Percentiles rank a stretch among this genome's conserved stretches.
These are phyloP conservation scores for Teratosphaeria destructans DNA, from an alignment of 2,329 filamentous ascomycete genomes.

Conservation along the genomic window DNA sequence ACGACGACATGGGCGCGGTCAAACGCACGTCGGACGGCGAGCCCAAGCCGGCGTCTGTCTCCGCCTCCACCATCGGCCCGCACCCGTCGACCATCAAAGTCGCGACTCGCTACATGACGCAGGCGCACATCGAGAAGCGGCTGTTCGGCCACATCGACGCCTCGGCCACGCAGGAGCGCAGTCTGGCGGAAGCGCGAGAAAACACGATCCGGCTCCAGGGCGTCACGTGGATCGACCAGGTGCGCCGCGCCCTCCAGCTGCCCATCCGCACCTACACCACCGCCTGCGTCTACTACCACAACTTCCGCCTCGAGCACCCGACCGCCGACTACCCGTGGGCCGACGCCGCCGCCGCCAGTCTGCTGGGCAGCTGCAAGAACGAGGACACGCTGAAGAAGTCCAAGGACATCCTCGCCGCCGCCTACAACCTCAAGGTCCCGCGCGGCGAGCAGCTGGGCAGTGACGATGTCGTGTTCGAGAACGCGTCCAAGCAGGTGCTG, in stretches of 20 bases:
- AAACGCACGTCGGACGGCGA: conserved; percentile 25
- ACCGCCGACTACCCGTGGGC: conserved; percentile 71
- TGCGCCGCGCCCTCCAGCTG: conserved; percentile 69
- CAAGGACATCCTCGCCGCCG: conserved; percentile 79
- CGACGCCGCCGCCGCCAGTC: conserved; percentile 76
- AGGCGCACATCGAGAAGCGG: conserved; percentile 66
- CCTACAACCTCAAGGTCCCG: conserved; percentile 66
- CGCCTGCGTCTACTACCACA: conserved; percentile 86
- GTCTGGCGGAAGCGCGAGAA: conserved; percentile 50
- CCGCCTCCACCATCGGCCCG: conserved; percentile 30
- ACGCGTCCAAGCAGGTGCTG: conserved; percentile 68
- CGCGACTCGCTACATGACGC: conserved; percentile 67
- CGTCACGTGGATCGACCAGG: conserved; percentile 77
- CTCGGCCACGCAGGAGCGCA: conserved; percentile 50
- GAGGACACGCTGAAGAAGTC: conserved; percentile 98
- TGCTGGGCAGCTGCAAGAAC: conserved; percentile 92
- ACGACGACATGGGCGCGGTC: conserved; percentile 18
- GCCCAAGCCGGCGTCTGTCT: conserved; percentile 10
- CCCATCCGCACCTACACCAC: conserved; percentile 88
- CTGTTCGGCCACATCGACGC: conserved; percentile 33
- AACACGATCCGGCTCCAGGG: conserved; percentile 74
- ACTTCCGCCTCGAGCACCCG: conserved; percentile 77
- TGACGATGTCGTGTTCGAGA: conserved; percentile 79
- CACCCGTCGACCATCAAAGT: conserved; percentile 55
- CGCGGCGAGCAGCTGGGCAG: conserved; percentile 55